These are phyloP conservation scores for Vaccinium macrocarpon DNA, from an alignment of 148 eudicot genomes.

Conservation along the genomic window DNA sequence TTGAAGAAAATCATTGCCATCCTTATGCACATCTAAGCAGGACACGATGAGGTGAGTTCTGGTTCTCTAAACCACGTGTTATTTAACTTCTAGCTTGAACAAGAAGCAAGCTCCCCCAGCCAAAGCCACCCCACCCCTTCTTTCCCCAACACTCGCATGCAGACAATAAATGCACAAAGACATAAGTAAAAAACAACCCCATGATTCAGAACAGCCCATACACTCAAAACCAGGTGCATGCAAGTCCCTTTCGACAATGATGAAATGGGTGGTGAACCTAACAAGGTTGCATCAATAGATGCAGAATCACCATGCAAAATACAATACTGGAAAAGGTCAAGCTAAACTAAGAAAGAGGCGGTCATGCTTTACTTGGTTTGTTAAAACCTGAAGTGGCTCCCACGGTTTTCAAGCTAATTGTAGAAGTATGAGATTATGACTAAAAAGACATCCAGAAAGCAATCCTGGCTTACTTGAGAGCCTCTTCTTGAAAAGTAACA, in stretches of 20 bases:
- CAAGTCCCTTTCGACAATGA: background rate
- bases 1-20: background rate
- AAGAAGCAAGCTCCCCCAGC: background rate
- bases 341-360: background rate
- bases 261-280: background rate
- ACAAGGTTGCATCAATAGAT: background rate
- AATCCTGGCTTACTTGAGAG: conserved; percentile 57
- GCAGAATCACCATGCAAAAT: background rate
- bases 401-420: background rate
- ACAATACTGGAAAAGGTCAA: background rate
- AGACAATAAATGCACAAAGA: background rate
- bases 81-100: background rate
- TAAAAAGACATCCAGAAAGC: conserved; percentile 7
- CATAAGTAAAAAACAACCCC: background rate
- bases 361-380: background rate
- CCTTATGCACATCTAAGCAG: background rate
- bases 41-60: background rate
- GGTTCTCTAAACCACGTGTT: background rate
- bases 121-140: background rate
- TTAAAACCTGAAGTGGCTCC: background rate
- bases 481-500: conserved; percentile 90
- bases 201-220: background rate
- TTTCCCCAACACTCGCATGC: background rate
- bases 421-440: background rate
- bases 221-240: background rate